Evolutionary conservation across 768 basidiomycete species (phyloP), one percentile per base, ranked within the genome.

Genomic region (Agaricus blazei): DNA sequence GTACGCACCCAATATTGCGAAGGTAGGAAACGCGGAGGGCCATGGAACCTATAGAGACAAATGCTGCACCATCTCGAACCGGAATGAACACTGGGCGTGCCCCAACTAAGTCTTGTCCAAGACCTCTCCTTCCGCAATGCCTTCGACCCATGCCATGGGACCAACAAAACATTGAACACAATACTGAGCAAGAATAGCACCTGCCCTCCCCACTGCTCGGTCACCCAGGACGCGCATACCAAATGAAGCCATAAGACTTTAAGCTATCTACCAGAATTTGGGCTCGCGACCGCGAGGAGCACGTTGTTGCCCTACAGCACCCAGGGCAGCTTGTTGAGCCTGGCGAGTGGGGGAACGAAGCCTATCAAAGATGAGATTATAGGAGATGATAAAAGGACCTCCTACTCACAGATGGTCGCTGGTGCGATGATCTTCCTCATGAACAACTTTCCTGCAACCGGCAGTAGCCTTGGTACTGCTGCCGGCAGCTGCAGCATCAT

Each of bases 301-400:
- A 49, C 79, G 74, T 56, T 74, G 75, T 60, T 78, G 79, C 11
- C 74, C 74, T 57, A 74, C 72, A 54, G 77, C 70, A 44, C 72
- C 81, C 43, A 83, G 75, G 38, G 72, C 73, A 52, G 75, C 72
- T 63, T 85, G 85, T 67, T 89, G 87, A 61, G 81, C 82, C 73
- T 90, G 90, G 64, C 89, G 87, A 62, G 87, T 90, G 76, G 90
- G 88, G 58, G 90, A 92, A 64, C 90, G 89, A 63, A 92, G 84
- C 88, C 89, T 24, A 41, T 42, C 41, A 45, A 61, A 48, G 37
- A 61, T 64, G 43, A 65, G 62, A 51, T 52, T 58, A 62, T 40
- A 48, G 57, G 47, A 50, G 54, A 51, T 48, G 43, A 62, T 38
- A 60, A 34, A 49, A 2, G 51, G 46, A 63, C 63, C 47, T 58